A percentile compares a stretch with the other conserved stretches of the same genome.
phyloP scores from a whole-genome alignment of 257 asterid genomes.

The Penstemon eatonii region DNA sequence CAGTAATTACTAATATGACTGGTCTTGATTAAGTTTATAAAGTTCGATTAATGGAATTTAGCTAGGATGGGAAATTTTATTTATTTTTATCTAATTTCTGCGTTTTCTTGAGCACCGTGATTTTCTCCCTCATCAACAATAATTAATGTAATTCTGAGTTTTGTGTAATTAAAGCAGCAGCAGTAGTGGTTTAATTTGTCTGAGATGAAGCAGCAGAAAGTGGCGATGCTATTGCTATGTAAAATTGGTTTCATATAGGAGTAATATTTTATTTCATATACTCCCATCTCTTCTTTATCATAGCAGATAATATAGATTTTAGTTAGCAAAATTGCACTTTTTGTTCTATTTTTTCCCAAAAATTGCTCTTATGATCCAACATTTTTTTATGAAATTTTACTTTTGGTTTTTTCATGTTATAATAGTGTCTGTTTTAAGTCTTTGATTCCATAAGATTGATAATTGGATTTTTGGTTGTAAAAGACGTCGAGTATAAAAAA shows the following conservation, averaged over 20 bases:
- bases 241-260: conserved; percentile 3
- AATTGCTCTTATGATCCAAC: too few relatives aligned
- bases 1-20: conserved; percentile 18
- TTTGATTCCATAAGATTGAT: too few relatives aligned
- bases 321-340: too few relatives aligned
- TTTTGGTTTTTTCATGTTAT: too few relatives aligned
- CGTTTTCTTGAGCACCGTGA: neutral
- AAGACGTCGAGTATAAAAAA: too few relatives aligned
- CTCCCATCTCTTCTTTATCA: conserved; percentile 24
- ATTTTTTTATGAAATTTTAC: too few relatives aligned
- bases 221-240: conserved; percentile 27
- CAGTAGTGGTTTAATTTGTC: conserved; percentile 44
- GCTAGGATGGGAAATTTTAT: too few relatives aligned
- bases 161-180: neutral
- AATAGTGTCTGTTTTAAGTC: too few relatives aligned
- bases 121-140: neutral
- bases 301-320: conserved; percentile 19
- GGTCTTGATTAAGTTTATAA: conserved; percentile 19
- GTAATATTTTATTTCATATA: conserved; percentile 25
- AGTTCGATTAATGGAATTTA: too few relatives aligned
- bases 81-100: too few relatives aligned
- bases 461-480: too few relatives aligned
- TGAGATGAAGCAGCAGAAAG: conserved; percentile 55
- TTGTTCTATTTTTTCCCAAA: too few relatives aligned
- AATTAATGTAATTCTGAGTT: neutral